Base-by-base conservation (phyloP, 495 filamentous ascomycete species). In the Podospora anserina region DNA sequence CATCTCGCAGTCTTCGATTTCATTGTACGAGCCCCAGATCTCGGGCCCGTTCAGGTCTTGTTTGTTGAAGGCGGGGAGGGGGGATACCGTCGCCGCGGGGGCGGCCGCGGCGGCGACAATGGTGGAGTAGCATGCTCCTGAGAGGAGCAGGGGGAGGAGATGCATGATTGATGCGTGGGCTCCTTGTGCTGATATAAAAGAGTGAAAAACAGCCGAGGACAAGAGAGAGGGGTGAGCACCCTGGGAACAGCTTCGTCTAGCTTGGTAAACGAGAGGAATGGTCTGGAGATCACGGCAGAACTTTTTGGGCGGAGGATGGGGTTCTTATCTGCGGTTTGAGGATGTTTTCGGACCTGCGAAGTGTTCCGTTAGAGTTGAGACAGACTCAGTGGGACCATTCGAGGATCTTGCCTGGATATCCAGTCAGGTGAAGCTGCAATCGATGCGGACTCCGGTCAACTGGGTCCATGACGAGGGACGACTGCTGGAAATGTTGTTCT, bases 1-100 rank as follows among this genome's bases (percentile, higher is more conserved):
- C 70, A 72, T 72, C 30, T 72, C 64, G 30, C 39, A 64, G 54
- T 69, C 67, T 57, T 69, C 64, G 49, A 72, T 69, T 16, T 66
- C 56, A 64, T 72, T 72, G 64, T 65, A 30, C 1, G 70, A 61
- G 32, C 67, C 67, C n/a, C 26, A 72, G 61, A 72, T 67, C 59
- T 67, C 54, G 55, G 63, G 66, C 16, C 70, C 69, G 3, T 3
- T 58, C 23, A 23, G 23, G 55, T 58, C 39, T 13, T 0, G 4
- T 32, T 49, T 49, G 13, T 11, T 11, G 39, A 49, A 16, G 39
- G 13, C 6, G 39, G 39, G 30, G 30, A 32, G 30, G 30, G 30
- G 30, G 30, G 30, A 4, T 4, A 32, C 30, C 30, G 30, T 32
- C 7, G 30, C 23, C 23, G 30, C 30, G 30, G 4, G 4, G 30